These are phyloP conservation scores for Trichoderma breve DNA, from an alignment of 2,329 filamentous ascomycete genomes.

Conservation along the genomic window DNA sequence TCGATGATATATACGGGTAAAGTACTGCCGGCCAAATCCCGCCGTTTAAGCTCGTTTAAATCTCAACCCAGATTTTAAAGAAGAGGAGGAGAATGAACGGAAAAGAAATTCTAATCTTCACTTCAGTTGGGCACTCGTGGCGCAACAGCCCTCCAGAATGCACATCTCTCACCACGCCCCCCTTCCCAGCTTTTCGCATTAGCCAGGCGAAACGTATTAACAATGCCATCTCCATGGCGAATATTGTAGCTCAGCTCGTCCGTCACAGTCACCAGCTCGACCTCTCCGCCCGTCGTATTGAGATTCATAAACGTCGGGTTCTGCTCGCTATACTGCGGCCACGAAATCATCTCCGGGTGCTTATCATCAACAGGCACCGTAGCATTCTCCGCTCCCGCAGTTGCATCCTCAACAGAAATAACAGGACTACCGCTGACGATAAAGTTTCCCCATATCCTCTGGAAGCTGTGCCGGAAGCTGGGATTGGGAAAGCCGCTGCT, in stretches of 20 bases:
- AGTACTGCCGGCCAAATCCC: not conserved
- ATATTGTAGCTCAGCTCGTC: slow-evolving; percentile 28
- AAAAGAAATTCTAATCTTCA: not conserved
- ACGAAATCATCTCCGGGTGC: slow-evolving; percentile 25
- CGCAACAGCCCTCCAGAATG: slow-evolving; percentile 39
- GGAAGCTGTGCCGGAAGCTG: slow-evolving; percentile 38
- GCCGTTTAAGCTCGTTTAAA: not conserved
- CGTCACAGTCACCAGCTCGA: slow-evolving; percentile 23
- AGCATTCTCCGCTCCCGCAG: slow-evolving; percentile 29
- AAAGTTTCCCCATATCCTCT: slow-evolving; percentile 48
- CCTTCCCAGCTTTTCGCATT: slow-evolving; percentile 48
- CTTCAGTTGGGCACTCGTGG: slow-evolving; percentile 13
- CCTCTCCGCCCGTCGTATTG: slow-evolving; percentile 46
- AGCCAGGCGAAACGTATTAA: slow-evolving; percentile 41
- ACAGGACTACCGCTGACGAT: slow-evolving; percentile 41
- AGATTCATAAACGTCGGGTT: slow-evolving; percentile 42
- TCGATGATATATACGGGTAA: not conserved
- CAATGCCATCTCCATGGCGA: slow-evolving; percentile 28
- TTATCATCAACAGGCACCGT: slow-evolving; percentile 32
- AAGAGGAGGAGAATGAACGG: not conserved
- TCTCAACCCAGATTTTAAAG: not conserved
- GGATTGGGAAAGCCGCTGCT: slow-evolving; percentile 28
- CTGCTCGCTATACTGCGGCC: slow-evolving; percentile 36
- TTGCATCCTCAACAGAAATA: slow-evolving; percentile 30
- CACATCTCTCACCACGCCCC: slow-evolving; percentile 44